These are phyloP conservation scores for Imleria badia DNA, from an alignment of 768 basidiomycete genomes.

Conservation along the genomic window DNA sequence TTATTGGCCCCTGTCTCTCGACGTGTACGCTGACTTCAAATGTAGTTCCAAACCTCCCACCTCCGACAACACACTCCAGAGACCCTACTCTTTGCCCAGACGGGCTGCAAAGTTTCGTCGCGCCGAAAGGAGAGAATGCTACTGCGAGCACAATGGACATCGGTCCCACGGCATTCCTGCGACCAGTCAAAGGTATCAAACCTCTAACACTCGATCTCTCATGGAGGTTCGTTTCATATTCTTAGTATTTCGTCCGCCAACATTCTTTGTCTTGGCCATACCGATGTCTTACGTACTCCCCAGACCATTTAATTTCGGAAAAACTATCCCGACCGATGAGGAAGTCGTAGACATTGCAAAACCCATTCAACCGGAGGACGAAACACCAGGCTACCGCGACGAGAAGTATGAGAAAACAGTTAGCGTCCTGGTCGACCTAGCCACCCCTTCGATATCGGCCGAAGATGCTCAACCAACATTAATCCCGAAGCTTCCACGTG, in stretches of 20 bases:
- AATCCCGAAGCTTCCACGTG: slow-evolving; percentile 11
- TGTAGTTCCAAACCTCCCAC: slow-evolving; percentile 55
- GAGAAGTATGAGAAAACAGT: slow-evolving; percentile 6
- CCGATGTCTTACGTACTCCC: slow-evolving; percentile 4
- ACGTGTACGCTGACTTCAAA: slow-evolving; percentile 17
- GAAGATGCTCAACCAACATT: slow-evolving; percentile 4
- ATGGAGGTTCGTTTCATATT: slow-evolving; percentile 55
- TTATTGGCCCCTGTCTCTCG: slow-evolving; percentile 19
- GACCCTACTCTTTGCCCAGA: slow-evolving; percentile 35
- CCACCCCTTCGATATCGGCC: slow-evolving; percentile 4
- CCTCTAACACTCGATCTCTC: slow-evolving; percentile 60
- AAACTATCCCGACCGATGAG: slow-evolving; percentile 31
- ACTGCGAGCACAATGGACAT: neutral
- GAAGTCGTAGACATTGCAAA: slow-evolving; percentile 25
- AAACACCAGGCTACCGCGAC: slow-evolving; percentile 15
- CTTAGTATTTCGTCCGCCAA: neutral
- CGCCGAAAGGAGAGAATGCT: slow-evolving; percentile 17
- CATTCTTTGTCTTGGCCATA: neutral
- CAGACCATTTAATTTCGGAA: slow-evolving; percentile 50
- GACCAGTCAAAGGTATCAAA: slow-evolving; percentile 57
- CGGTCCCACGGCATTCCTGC: slow-evolving; percentile 33
- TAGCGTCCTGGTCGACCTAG: slow-evolving; percentile 14
- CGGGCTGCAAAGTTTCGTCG: slow-evolving; percentile 28
- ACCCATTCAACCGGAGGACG: slow-evolving; percentile 13
- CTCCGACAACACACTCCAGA: slow-evolving; percentile 49